Evolutionary conservation across 192 early-diverging fungal species (phyloP), one percentile per base, ranked within the genome.

Genomic region (Coemansia sp.): DNA sequence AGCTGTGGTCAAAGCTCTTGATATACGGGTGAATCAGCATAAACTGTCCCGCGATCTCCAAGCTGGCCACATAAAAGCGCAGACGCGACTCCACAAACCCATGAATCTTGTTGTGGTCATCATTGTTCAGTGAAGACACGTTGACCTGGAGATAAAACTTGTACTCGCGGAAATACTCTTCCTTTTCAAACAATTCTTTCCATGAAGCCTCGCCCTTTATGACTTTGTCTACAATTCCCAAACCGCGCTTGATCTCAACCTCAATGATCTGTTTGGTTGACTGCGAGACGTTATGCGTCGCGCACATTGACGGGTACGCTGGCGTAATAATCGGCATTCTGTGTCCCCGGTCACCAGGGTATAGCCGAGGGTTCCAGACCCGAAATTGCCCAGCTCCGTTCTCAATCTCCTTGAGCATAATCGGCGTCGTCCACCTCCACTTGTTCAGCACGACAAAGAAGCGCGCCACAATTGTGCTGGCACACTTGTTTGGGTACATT

Each of bases 281-380:
- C 54, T 82, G 66, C 2, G 91, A 94, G 11, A 99, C 95, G 66
- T 97, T 99, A 75, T 97, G 95, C 2, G 97, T 99, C 3, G 95
- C 87, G 72, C 95, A 97, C 94, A 96, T 97, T 21, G 92, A 94
- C 25, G 97, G 97, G 63, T 99, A 99, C 2, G 97, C 94, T 4
- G 97, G 97, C 9, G 97, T 99, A 66, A 99, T 99, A 59, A 99
- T 93, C 6, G 97, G 97, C 94, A 99, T 97, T 21, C 86, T 83
- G 71, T 99, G 97, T 5, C 68, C 82, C 59, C 78, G 82, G 68
- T 99, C 94, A 7, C 82, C 78, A 0, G 86, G 83, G 73, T 96
- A 94, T 4, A 94, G 59, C 72, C 86, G 87, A 54, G 97, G 95
- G 71, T 99, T 99, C 97, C 97, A 99, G 7, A 97, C 92, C 25